A percentile compares a stretch with the other conserved stretches of the same genome.
These are phyloP conservation scores for Citrus medica DNA, from an alignment of 345 rosid species.

Conservation along the genomic window DNA sequence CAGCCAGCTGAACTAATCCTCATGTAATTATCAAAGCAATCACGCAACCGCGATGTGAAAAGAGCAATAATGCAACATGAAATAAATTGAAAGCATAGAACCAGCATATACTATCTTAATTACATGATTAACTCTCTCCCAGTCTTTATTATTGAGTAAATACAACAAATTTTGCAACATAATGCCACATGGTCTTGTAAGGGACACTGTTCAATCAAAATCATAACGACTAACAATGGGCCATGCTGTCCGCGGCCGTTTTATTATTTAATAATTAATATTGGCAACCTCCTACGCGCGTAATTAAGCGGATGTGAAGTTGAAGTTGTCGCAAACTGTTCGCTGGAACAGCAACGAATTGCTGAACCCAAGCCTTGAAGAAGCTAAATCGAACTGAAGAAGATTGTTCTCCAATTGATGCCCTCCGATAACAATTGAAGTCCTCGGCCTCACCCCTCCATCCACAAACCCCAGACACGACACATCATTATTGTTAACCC, in stretches of 20 bases:
- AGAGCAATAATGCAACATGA: background rate
- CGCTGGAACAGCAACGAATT: background rate
- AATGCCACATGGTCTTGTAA: background rate
- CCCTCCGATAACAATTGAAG: slow-evolving; percentile 24
- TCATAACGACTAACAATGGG: background rate
- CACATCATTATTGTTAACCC: slow-evolving; percentile 7
- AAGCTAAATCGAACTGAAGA: slow-evolving; percentile 28
- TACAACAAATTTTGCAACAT: background rate
- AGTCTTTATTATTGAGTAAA: background rate
- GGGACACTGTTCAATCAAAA: too few species aligned
- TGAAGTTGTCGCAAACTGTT: slow-evolving; percentile 7
- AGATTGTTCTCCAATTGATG: slow-evolving; percentile 27
- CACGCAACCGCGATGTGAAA: background rate
- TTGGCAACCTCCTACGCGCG: background rate
- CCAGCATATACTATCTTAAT: background rate
- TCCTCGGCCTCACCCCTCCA: slow-evolving; percentile 18
- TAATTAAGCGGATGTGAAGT: background rate
- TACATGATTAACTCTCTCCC: background rate
- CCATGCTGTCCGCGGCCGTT: background rate
- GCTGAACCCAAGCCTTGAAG: slow-evolving; percentile 27
- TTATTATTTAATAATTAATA: too few species aligned
- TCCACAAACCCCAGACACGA: slow-evolving; percentile 14
- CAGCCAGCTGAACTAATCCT: too few species aligned
- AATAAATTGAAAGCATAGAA: background rate
- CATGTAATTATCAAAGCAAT: too few species aligned